A percentile compares a stretch with the other conserved stretches of the same genome.
These are phyloP conservation scores for Allium cepa DNA, from an alignment of 106 monocot genomes.

Conservation along the genomic window DNA sequence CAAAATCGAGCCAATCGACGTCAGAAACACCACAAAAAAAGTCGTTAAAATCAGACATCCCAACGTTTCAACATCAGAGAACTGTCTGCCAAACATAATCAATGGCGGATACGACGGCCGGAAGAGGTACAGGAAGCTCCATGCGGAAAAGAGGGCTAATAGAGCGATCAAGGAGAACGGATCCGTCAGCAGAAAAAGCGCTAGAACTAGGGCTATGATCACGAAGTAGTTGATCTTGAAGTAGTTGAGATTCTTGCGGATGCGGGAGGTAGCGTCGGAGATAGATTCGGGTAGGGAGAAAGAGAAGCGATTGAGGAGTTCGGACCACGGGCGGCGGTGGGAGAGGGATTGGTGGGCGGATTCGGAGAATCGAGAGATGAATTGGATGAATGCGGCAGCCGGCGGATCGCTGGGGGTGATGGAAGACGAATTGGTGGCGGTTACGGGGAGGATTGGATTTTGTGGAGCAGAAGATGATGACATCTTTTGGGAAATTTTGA, in stretches of 20 bases:
- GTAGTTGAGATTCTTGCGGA: constrained; percentile 41
- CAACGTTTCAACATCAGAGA: constrained; percentile 38
- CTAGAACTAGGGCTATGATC: constrained; percentile 28
- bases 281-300: constrained; percentile 45
- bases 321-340: constrained; percentile 38
- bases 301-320: constrained; percentile 43
- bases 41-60: constrained; percentile 21
- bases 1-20: constrained; percentile 42
- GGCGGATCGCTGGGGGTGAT: neutral
- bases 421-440: neutral
- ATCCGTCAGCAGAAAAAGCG: constrained; percentile 40
- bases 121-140: constrained; percentile 49
- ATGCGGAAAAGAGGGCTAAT: constrained; percentile 32
- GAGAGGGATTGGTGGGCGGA: constrained; percentile 28
- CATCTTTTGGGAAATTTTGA: too few species aligned
- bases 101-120: constrained; percentile 37
- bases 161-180: constrained; percentile 47
- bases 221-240: constrained; percentile 44
- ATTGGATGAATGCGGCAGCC: constrained; percentile 20
- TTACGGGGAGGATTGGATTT: constrained; percentile 25
- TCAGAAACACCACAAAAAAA: constrained; percentile 34
- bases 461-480: neutral
- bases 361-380: constrained; percentile 19
- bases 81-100: constrained; percentile 35
- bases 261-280: constrained; percentile 28